A percentile compares a stretch with the other conserved stretches of the same genome.
These are phyloP conservation scores for Cyclocybe cylindracea DNA, from an alignment of 768 basidiomycete genomes.

Conservation along the genomic window DNA sequence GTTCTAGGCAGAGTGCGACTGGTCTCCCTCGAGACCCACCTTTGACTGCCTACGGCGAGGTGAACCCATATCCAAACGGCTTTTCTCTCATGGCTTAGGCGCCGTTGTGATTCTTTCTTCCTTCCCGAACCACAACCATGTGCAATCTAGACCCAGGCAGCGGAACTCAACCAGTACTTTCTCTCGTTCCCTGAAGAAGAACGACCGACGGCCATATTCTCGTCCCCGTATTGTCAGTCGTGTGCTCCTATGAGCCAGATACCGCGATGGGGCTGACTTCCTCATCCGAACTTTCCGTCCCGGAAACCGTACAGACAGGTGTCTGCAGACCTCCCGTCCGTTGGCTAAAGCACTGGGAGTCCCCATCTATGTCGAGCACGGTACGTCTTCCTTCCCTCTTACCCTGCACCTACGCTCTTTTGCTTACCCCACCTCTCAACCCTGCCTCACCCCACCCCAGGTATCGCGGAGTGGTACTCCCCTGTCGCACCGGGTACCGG, in stretches of 20 bases:
- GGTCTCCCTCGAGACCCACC: slow-evolving; percentile 76
- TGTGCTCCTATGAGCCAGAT: too few species aligned
- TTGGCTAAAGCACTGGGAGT: slow-evolving; percentile 58
- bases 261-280: not conserved
- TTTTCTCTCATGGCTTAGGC: not conserved
- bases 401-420: not conserved
- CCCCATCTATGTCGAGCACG: slow-evolving; percentile 81
- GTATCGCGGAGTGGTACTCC: slow-evolving; percentile 80
- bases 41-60: slow-evolving; percentile 71
- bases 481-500: slow-evolving; percentile 67
- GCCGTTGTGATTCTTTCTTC: slow-evolving; percentile 1
- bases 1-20: slow-evolving; percentile 57
- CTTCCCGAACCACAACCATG: not conserved
- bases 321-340: slow-evolving; percentile 78
- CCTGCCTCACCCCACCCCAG: slow-evolving; percentile 30
- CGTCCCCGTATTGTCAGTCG: slow-evolving; percentile 77
- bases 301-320: slow-evolving; percentile 60
- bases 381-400: slow-evolving; percentile 31
- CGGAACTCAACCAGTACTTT: slow-evolving; percentile 70
- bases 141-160: slow-evolving; percentile 59
- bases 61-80: slow-evolving; percentile 20
- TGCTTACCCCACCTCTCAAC: not conserved
- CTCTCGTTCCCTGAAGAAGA: slow-evolving; percentile 61
- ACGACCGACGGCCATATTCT: slow-evolving; percentile 77
- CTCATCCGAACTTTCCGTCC: not conserved